A percentile compares a stretch with the other conserved stretches of the same genome.
Conservation (phyloP, 192 early-diverging fungal genomes). For the Coemansia sp. region DNA sequence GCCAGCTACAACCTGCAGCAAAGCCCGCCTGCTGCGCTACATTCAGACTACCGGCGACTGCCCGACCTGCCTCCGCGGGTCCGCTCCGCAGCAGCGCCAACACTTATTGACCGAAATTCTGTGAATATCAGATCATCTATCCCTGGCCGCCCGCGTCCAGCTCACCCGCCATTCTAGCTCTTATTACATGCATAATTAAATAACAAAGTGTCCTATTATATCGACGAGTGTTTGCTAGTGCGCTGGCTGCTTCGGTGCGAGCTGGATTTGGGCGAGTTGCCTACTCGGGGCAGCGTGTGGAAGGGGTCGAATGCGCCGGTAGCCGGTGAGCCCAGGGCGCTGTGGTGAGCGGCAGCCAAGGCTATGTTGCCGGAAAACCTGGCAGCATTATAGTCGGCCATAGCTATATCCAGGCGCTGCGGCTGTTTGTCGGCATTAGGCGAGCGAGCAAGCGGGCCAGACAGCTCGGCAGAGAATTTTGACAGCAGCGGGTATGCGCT, state of each 20-base stretch:
- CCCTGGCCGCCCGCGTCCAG: conserved; percentile 12
- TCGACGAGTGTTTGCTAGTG: conserved; percentile 7
- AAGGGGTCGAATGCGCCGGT: conserved; percentile 36
- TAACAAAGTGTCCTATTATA: neutral
- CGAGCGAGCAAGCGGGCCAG: too few species aligned
- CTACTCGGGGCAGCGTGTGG: conserved; percentile 23
- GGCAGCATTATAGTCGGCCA: conserved; percentile 23
- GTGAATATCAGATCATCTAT: conserved; percentile 11
- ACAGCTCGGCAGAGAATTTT: neutral
- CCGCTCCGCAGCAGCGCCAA: conserved; percentile 36
- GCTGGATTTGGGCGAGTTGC: conserved; percentile 21
- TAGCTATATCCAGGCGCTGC: neutral
- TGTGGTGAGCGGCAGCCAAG: conserved; percentile 30
- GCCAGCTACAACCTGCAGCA: conserved; percentile 34
- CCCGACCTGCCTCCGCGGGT: conserved; percentile 41
- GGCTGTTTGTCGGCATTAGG: too few species aligned
- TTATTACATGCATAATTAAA: neutral
- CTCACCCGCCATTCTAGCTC: conserved; percentile 2
- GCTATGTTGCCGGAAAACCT: conserved; percentile 30
- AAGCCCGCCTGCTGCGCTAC: neutral
- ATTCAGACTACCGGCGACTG: conserved; percentile 37
- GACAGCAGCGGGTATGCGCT: conserved; percentile 34
- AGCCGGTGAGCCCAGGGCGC: conserved; percentile 10
- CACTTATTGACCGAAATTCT: conserved; percentile 27
- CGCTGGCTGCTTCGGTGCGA: conserved; percentile 26